Evolutionary conservation across 148 eudicot genomes (phyloP).

Genomic region (Rhododendron vialii): DNA sequence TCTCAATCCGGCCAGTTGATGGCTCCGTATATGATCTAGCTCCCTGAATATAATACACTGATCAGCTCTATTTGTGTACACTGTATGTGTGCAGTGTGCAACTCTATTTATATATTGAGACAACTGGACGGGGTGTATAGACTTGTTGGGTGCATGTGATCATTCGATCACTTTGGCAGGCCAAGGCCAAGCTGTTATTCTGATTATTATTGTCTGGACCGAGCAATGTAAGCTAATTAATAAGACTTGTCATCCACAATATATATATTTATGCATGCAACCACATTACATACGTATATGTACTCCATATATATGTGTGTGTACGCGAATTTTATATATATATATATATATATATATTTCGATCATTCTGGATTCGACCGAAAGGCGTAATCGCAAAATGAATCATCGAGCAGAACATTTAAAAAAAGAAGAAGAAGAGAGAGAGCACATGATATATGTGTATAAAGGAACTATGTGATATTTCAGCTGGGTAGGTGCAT

Average conservation of each 20-base stretch:
- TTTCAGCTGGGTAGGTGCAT: no score
- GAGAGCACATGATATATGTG: no score
- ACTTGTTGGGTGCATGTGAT: slow-evolving; percentile 58
- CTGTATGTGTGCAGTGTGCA: background rate
- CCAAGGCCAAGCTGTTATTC: slow-evolving; percentile 28
- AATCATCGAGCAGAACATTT: background rate
- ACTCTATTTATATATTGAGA: background rate
- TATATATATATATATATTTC: no score
- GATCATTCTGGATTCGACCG: background rate
- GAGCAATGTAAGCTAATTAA: background rate
- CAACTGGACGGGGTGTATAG: slow-evolving; percentile 36
- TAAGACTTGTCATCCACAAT: background rate
- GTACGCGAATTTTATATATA: no score
- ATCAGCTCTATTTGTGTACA: background rate
- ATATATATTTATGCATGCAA: no score
- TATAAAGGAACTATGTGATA: no score
- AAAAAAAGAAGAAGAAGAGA: no score
- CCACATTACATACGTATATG: no score
- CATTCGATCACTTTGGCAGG: slow-evolving; percentile 34
- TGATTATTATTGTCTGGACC: slow-evolving; percentile 6
- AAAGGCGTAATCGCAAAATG: background rate
- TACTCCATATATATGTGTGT: no score
- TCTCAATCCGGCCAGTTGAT: background rate
- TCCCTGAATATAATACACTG: background rate
- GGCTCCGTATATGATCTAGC: background rate